Conservation (phyloP, 129 eudicot genomes). For the Rutidosis leptorrhynchoides region DNA sequence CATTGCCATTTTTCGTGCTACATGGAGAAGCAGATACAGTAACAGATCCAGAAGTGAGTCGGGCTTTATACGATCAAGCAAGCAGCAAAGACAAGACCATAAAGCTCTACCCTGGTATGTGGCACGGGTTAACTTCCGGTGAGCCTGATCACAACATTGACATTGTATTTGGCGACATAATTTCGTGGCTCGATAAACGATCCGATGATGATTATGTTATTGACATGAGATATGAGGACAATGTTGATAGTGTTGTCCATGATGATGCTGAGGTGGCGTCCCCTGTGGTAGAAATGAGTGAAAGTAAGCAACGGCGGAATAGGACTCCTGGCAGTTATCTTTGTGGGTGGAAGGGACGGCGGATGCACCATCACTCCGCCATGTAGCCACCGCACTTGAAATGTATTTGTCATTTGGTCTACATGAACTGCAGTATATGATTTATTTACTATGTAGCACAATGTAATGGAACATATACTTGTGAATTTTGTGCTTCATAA, state of each 20-base stretch:
- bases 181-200: constrained; percentile 79
- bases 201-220: constrained; percentile 23
- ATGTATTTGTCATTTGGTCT: constrained; percentile 8
- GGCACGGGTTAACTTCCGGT: constrained; percentile 90
- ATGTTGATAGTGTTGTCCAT: constrained; percentile 6
- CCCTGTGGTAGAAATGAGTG: constrained; percentile 16
- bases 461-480: constrained; percentile 9
- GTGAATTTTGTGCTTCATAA: neutral
- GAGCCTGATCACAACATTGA: constrained; percentile 80
- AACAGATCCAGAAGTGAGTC: constrained; percentile 95
- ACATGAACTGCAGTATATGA: constrained; percentile 15
- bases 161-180: constrained; percentile 65
- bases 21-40: constrained; percentile 94
- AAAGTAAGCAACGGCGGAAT: constrained; percentile 26
- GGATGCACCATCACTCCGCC: constrained; percentile 61
- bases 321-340: constrained; percentile 41
- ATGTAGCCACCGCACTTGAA: constrained; percentile 32
- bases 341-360: constrained; percentile 73
- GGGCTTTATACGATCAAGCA: constrained; percentile 68
- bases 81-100: constrained; percentile 83
- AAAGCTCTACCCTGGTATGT: constrained; percentile 87
- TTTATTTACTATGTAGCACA: neutral
- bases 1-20: constrained; percentile 79
- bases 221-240: constrained; percentile 17
- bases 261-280: constrained; percentile 26